phyloP scores from a whole-genome alignment of 148 eudicot genomes.

The Vaccinium darrowii region DNA sequence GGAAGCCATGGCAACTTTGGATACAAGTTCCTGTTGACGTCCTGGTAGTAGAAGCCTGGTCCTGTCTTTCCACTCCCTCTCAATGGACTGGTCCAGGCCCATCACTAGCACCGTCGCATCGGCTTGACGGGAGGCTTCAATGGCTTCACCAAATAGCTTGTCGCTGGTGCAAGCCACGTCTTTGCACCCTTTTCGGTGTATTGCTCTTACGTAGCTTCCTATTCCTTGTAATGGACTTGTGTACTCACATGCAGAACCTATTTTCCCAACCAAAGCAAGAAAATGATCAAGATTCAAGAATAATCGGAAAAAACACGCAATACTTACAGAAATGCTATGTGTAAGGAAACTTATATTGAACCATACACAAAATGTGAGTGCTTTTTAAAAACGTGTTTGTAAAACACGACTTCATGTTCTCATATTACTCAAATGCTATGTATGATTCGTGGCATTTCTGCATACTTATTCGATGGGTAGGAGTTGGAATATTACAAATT shows the following conservation, averaged over 20 bases:
- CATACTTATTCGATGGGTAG: no score
- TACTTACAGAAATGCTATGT: no score
- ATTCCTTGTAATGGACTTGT: constrained; percentile 82
- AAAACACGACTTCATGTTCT: no score
- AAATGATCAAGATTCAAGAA: background rate
- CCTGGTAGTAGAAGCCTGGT: constrained; percentile 73
- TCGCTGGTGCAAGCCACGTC: constrained; percentile 61
- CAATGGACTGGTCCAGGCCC: constrained; percentile 94
- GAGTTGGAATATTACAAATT: no score
- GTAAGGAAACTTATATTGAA: no score
- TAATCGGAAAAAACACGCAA: background rate
- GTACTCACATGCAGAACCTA: constrained; percentile 85
- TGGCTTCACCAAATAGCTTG: constrained; percentile 51
- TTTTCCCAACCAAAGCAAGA: background rate
- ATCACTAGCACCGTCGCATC: constrained; percentile 71
- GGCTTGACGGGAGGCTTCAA: constrained; percentile 62
- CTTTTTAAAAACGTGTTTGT: no score
- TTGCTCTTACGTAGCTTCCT: constrained; percentile 53
- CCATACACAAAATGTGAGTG: no score
- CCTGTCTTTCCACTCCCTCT: constrained; percentile 79
- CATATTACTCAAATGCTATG: no score
- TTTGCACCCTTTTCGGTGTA: constrained; percentile 64
- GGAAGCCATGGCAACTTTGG: constrained; percentile 71
- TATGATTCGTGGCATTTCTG: no score
- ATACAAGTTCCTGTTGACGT: constrained; percentile 73